A percentile compares a stretch with the other conserved stretches of the same genome.
These are phyloP conservation scores for Ogataea minuta DNA, from an alignment of 805 yeast genomes.

Conservation along the genomic window DNA sequence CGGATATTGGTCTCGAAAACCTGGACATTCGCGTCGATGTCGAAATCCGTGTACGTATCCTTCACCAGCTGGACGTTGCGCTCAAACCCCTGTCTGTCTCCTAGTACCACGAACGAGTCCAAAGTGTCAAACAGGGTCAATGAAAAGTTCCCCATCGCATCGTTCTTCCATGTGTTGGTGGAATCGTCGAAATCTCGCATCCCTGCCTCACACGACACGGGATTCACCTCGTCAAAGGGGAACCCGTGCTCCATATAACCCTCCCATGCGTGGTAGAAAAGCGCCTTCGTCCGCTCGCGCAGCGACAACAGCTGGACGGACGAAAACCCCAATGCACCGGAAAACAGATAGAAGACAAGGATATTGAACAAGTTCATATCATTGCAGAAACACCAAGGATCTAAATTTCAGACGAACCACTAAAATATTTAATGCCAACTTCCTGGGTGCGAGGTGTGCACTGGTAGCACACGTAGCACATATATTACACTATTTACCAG, in stretches of 20 bases:
- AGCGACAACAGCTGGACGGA: constrained; percentile 9
- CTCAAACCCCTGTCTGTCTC: constrained; percentile 56
- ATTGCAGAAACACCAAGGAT: no score
- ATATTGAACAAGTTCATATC: no score
- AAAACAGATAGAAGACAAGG: not conserved
- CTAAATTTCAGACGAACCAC: no score
- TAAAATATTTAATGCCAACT: no score
- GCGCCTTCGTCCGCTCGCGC: constrained; percentile 45
- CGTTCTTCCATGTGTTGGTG: constrained; percentile 63
- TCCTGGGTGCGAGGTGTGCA: no score
- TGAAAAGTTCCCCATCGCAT: constrained; percentile 81
- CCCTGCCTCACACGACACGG: constrained; percentile 66
- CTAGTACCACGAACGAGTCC: constrained; percentile 74
- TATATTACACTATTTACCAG: not conserved
- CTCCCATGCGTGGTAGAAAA: constrained; percentile 75
- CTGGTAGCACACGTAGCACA: no score
- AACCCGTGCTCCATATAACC: constrained; percentile 67
- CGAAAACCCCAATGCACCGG: constrained; percentile 1
- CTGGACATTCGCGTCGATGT: constrained; percentile 70
- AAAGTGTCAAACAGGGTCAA: constrained; percentile 75
- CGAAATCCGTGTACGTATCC: constrained; percentile 43
- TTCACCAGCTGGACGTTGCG: constrained; percentile 42
- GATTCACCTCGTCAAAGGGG: constrained; percentile 81
- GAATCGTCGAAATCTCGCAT: constrained; percentile 59
- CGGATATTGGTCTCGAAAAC: constrained; percentile 87